Base-by-base conservation (phyloP, 2,329 filamentous ascomycete species). In the Fusarium bactridioides region DNA sequence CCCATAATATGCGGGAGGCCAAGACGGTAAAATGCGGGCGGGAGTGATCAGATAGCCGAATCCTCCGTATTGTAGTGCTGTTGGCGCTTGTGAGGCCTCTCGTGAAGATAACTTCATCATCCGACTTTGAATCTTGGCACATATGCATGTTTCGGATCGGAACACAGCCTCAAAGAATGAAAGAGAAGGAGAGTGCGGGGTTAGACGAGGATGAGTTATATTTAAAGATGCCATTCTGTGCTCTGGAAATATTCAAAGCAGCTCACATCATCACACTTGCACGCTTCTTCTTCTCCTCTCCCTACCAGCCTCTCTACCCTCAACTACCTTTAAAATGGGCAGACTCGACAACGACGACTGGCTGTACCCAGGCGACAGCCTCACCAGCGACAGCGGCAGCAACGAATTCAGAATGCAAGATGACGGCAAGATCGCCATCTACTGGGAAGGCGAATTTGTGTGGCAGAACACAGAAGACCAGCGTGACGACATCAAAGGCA, bases 351-450 rank as follows among this genome's bases (percentile, higher is more conserved):
- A 80, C 62, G 79, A 77, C 58, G 75, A 79, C 66, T 79, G 78
- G 77, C 70, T 80, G n/a, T 67, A 73, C 44, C 63, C 48, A 5
- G 79, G 79, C 25, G 69, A 71, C 45, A 80, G 79, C 60, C 74
- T 80, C 9, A 79, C 48, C 23, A 81, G 79, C 53, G 31, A 71
- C 2, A 77, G 80, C 55, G 79, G 79, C 56, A 75, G 75, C 2
- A 72, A 75, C 21, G 79, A 80, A 48, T 68, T 80, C 56, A 80
- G 75, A 47, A 80, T 81, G 72, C 79, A 80, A 51, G 62, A 38
- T 1, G 79, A 81, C 33, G 77, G 78, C 59, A 79, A 80, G 67
- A 76, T 80, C 38, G 75, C 78, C 19, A 62, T 79, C 47, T 78
- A 80, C 69, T 74, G 74, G 74, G 75, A 75, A 9, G 76, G 78